Base-by-base conservation (phyloP, 2,329 filamentous ascomycete species). In the Alternaria gansuensis region DNA sequence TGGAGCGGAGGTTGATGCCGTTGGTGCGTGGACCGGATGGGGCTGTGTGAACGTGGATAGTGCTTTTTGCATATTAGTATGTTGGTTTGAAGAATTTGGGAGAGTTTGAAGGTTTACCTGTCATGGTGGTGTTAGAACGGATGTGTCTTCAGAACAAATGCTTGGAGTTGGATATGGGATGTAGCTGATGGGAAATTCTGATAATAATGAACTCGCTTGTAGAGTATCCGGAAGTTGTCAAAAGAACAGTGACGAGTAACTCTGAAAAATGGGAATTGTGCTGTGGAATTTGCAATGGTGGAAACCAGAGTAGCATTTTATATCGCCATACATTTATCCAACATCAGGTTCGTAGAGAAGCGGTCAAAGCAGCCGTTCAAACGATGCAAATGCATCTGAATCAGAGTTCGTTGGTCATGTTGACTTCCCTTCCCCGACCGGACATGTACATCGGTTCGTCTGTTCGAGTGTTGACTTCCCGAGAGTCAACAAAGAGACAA, bases 311-410 rank as follows among this genome's bases (percentile, higher is more conserved):
- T 14, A 11, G 31, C 26, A 17, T 31, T 29, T 56, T 59, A 59
- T 56, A 51, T 55, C 46, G 17, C 40, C 33, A 48, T 46, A n/a
- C 33, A 33, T 21, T 4, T 24, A 39, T 40, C 45, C 33, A 46
- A 55, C 58, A 40, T 13, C 5, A 28, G 10, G 2, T 36, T 9
- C 5, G 21, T 13, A 29, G 51, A 58, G 40, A 46, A 55, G 62
- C 59, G 60, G 63, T 65, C 61, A 63, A 64, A 26, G 37, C 23
- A 39, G 17, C 56, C 51, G 21, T 57, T 49, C 48, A 59, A 62
- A 62, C 54, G 59, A 60, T 26, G n/a, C 48, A 37, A 28, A 45
- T 34, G 43, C 23, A 26, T 55, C 28, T 55, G 50, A 53, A 43
- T 48, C 48, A 57, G 50, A 34, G 4, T 23, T 54, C 39, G 31